A percentile compares a stretch with the other conserved stretches of the same genome.
Evolutionary conservation across 805 yeast species (phyloP).

Genomic region (Candida ficus): DNA sequence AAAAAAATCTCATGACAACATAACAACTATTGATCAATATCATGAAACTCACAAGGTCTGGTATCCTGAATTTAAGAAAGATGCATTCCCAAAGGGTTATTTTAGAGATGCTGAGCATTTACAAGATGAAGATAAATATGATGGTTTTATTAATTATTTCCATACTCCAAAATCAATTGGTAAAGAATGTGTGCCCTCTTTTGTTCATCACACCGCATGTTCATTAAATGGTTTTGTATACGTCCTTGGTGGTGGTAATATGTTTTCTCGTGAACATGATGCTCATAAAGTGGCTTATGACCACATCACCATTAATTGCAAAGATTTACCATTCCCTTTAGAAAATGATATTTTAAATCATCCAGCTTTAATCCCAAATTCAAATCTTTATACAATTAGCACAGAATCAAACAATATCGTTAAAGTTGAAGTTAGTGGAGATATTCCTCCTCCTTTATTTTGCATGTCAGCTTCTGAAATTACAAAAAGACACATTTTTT

Average conservation of each 20-base stretch:
- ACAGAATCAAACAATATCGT: constrained; percentile 35
- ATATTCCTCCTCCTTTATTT: constrained; percentile 48
- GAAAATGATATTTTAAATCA: constrained; percentile 35
- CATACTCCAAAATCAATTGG: constrained; percentile 34
- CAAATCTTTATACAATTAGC: constrained; percentile 32
- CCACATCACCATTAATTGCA: constrained; percentile 32
- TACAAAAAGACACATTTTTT: constrained; percentile 51
- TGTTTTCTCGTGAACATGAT: constrained; percentile 19
- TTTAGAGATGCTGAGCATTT: constrained; percentile 1
- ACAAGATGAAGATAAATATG: constrained; percentile 3
- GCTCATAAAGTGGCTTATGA: constrained; percentile 28
- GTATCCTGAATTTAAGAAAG: constrained; percentile 6
- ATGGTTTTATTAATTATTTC: constrained; percentile 17
- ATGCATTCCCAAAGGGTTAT: background rate
- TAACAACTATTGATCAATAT: constrained; percentile 2
- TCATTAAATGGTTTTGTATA: constrained; percentile 34
- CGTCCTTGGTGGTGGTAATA: constrained; percentile 44
- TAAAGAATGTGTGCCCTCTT: constrained; percentile 34
- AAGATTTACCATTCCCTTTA: constrained; percentile 41
- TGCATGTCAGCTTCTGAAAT: constrained; percentile 44
- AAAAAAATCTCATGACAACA: background rate
- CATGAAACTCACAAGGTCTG: constrained; percentile 9
- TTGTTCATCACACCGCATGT: constrained; percentile 40
- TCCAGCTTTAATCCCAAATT: constrained; percentile 37
- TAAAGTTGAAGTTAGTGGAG: constrained; percentile 31